Base-by-base conservation (phyloP, 2,329 filamentous ascomycete species). In the Pezizomycotina sp. region DNA sequence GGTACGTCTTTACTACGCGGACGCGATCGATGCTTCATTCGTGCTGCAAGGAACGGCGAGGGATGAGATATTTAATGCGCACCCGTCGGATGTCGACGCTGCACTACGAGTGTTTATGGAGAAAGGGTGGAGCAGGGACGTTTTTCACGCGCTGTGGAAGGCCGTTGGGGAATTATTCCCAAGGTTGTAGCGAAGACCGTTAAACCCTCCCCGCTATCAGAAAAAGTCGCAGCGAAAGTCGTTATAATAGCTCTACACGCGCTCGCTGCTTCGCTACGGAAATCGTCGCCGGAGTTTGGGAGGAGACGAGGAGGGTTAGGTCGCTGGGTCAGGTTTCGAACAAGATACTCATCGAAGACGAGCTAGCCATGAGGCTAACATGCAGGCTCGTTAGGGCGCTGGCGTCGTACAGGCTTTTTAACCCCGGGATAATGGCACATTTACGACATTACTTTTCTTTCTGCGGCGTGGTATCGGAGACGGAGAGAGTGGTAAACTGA, bases 141-240 rank as follows among this genome's bases (percentile, higher is more conserved):
- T 69, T 76, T 2, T 66, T 74, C 33, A 67, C 75, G 50, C 72
- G 69, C 48, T 77, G 4, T 78, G 74, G 74, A 60, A 69, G 45
- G 68, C 69, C 4, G 61, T 71, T 1, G 65, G 62, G 5, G 62
- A 62, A 29, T 57, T 77, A 4, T 77, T 75, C 47, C 36, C 38
- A 4, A 36, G 27, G 14, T 38, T 30, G 20, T 46, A 20, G 15
- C 31, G 23, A 53, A 54, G 34, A 37, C 52, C 38, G 34, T 53
- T 12, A 48, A 52, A 14, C 41, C 35, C 8, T 22, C 32, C 6
- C 38, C 31, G 9, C 27, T 36, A n/a, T 22, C 33, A 9, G 39
- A 34, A 12, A 44, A 42, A 16, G 44, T 46, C 13, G 43, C 52
- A 18, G 47, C 47, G 4, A 46, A 41, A 10, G 42, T 51, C 13